phyloP scores from a whole-genome alignment of 352 stramenopile genomes.

The Pythium dissimile region DNA sequence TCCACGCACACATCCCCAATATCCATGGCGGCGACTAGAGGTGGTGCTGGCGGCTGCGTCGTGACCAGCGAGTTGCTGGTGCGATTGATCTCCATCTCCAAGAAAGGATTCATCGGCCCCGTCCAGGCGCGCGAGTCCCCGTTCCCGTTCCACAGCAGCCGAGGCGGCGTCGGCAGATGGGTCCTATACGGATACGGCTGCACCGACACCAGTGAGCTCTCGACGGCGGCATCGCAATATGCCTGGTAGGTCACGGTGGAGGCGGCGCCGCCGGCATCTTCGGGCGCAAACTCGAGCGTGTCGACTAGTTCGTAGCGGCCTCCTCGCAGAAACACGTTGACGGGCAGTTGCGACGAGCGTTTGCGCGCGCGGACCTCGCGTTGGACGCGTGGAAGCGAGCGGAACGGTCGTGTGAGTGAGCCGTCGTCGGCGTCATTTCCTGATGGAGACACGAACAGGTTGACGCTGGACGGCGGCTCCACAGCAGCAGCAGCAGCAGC shows the following conservation, averaged over 20 bases:
- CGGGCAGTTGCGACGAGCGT: constrained; percentile 20
- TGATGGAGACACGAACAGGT: constrained; percentile 48
- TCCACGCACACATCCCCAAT: constrained; percentile 58
- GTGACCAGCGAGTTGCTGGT: constrained; percentile 40
- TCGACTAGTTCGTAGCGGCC: constrained; percentile 48
- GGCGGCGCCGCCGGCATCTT: constrained; percentile 35
- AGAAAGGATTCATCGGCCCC: constrained; percentile 56
- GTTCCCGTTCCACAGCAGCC: constrained; percentile 67
- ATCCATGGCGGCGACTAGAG: constrained; percentile 22
- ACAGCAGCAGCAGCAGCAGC: neutral
- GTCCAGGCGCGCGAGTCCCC: constrained; percentile 34
- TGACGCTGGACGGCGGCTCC: constrained; percentile 21
- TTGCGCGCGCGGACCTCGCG: constrained; percentile 31
- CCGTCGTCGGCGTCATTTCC: constrained; percentile 47
- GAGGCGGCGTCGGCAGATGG: constrained; percentile 29
- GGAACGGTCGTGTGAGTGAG: constrained; percentile 46
- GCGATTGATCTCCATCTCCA: constrained; percentile 49
- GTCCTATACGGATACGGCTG: constrained; percentile 49
- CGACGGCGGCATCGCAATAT: constrained; percentile 47
- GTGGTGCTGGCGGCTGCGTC: constrained; percentile 10
- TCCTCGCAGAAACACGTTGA: constrained; percentile 59
- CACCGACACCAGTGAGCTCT: constrained; percentile 29
- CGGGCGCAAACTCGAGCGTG: constrained; percentile 47
- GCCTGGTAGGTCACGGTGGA: constrained; percentile 61
- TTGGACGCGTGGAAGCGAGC: constrained; percentile 45